A percentile compares a stretch with the other conserved stretches of the same genome.
phyloP scores from a whole-genome alignment of 805 yeast species.

The Lachancea quebecensis region DNA sequence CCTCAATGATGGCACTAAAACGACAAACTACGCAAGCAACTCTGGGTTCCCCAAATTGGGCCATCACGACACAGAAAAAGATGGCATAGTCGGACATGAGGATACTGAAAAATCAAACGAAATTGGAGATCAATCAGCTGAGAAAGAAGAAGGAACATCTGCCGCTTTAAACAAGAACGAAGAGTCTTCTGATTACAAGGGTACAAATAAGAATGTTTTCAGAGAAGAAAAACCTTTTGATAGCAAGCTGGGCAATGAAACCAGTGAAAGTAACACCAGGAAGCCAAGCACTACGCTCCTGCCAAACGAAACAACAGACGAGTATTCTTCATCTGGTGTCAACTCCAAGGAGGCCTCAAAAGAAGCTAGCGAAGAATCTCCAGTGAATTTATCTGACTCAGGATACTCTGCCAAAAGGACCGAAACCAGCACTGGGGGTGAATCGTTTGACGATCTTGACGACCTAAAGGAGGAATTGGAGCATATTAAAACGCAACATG shows the following conservation, averaged over 20 bases:
- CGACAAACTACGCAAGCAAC: neutral
- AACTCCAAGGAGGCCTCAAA: neutral
- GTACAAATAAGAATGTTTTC: too few species aligned
- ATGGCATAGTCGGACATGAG: too few species aligned
- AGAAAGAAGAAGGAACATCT: too few species aligned
- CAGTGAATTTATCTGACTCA: neutral
- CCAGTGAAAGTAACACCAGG: too few species aligned
- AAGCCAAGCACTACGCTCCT: too few species aligned
- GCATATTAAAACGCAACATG: neutral
- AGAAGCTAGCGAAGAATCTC: slow-evolving; percentile 1
- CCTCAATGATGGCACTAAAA: neutral
- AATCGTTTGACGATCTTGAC: slow-evolving; percentile 20
- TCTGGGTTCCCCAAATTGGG: neutral
- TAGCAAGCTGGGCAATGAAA: too few species aligned
- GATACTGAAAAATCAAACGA: too few species aligned
- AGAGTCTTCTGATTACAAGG: too few species aligned
- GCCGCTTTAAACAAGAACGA: too few species aligned
- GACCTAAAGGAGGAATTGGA: slow-evolving; percentile 20
- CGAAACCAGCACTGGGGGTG: slow-evolving; percentile 8
- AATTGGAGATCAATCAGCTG: too few species aligned
- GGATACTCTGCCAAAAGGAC: neutral
- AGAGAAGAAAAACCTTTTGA: too few species aligned
- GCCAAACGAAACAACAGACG: neutral
- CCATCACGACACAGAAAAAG: neutral
- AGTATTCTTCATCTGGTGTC: neutral